A percentile compares a stretch with the other conserved stretches of the same genome.
Evolutionary conservation across 1,139 yeast species (phyloP).

Genomic region (Protomyces gravidus): DNA sequence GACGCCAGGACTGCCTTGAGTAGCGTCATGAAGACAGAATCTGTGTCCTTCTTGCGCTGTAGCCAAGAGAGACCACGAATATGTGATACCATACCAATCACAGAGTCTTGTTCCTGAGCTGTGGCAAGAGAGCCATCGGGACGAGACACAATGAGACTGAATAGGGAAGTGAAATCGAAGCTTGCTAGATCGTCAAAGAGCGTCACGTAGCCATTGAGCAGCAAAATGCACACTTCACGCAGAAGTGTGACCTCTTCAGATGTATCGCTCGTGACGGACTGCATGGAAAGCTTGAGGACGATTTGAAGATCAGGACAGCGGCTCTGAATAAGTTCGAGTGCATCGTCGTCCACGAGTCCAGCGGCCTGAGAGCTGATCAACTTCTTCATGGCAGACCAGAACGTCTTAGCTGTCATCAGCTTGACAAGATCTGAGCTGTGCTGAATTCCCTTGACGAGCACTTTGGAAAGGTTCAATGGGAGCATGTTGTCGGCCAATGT

Average conservation of each 20-base stretch:
- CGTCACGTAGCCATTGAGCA: background rate
- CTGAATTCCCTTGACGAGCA: slow-evolving; percentile 57
- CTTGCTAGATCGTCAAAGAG: slow-evolving; percentile 9
- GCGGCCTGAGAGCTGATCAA: slow-evolving; percentile 47
- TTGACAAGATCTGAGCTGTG: slow-evolving; percentile 55
- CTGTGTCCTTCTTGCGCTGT: slow-evolving; percentile 1
- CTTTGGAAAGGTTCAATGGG: slow-evolving; percentile 64
- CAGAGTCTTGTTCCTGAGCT: background rate
- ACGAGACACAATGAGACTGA: background rate
- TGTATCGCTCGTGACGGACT: background rate
- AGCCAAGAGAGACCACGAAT: slow-evolving; percentile 8
- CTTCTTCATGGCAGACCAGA: slow-evolving; percentile 55
- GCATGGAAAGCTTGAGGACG: slow-evolving; percentile 8
- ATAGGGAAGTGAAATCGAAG: slow-evolving; percentile 13
- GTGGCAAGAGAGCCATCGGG: background rate
- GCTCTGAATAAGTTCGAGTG: slow-evolving; percentile 16
- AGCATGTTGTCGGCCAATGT: slow-evolving; percentile 53
- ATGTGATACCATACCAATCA: slow-evolving; percentile 1
- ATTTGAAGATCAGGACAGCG: slow-evolving; percentile 29
- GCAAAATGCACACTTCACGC: background rate
- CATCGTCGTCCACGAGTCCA: background rate
- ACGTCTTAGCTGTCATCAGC: slow-evolving; percentile 61
- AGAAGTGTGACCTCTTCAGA: slow-evolving; percentile 1
- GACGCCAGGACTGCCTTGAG: background rate
- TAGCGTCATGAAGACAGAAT: background rate